Evolutionary conservation across 1,284 basidiomycete genomes (phyloP), one percentile per base, ranked within the genome.

Genomic region (Cerrena zonata): DNA sequence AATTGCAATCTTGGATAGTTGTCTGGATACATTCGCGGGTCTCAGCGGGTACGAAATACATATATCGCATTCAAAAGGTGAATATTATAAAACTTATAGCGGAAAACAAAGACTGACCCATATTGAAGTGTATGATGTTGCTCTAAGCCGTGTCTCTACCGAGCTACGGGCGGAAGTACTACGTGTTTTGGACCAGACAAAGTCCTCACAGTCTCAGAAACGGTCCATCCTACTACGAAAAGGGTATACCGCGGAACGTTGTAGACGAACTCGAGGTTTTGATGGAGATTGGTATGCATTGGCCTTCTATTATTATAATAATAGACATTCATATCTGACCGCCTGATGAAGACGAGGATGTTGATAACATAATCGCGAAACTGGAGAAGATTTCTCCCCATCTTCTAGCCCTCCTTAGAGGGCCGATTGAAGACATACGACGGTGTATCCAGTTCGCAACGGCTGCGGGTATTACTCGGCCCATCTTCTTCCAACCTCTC

Each of bases 1-100:
- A 2, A 78, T 91, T 48, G 72, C 83, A 2, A 73, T 91, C 12
- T 76, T 80, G 10, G 80, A 79, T 55, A 77, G 83, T 52, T 79
- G 79, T 54, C 67, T 91, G 34, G 76, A 83, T 39, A 78, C 73
- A 48, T 91, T 89, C 64, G 89, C 89, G 10, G 84, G 76, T 55
- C 69, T 87, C 43, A 69, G 74, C 54, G 74, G 73, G 49, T 88
- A 86, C 57, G 83, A 86, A 54, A 81, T 89, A 37, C 80, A 83
- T 53, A 73, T 90, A 1, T 88, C 86, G 12, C 87, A 91, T 67
- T 82, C 84, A 0, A 76, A 71, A 53, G 80, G 88, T 89, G 60
- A 36, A 81, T 68, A 23, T 21, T 12, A 13, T 45, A 39, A 15
- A 11, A 41, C 42, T 47, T 15, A 27, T 34, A 24, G 47, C 36